Evolutionary conservation across 129 eudicot genomes (phyloP).

Genomic region (Flaveria ramosissima): DNA sequence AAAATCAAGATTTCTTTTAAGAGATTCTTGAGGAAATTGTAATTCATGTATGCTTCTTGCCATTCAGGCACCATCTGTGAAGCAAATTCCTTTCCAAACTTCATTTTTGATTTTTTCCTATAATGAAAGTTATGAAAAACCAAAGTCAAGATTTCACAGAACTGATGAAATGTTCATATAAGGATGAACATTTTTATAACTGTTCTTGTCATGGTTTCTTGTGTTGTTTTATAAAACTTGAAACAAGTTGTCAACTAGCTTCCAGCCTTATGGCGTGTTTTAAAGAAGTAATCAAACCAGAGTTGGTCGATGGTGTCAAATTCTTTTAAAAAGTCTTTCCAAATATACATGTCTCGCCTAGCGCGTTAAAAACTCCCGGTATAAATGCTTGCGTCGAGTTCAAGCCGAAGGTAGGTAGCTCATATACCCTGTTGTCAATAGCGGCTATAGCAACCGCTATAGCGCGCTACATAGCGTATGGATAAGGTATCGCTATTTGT

Average conservation of each 20-base stretch:
- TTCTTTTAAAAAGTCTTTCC: neutral
- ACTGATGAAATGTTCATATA: neutral
- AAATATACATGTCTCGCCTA: neutral
- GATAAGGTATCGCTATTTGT: no score
- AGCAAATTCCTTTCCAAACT: constrained; percentile 20
- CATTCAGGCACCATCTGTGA: constrained; percentile 15
- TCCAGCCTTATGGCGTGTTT: neutral
- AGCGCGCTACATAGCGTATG: no score
- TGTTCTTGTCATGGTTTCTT: neutral
- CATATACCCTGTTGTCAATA: neutral
- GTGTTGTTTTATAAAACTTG: neutral
- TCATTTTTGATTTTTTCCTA: neutral
- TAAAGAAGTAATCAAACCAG: neutral
- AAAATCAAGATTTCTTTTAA: constrained; percentile 7
- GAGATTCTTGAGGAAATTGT: constrained; percentile 15
- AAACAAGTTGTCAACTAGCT: neutral
- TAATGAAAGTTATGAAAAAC: neutral
- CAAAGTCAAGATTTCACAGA: neutral
- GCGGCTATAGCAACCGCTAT: no score
- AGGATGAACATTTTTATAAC: neutral
- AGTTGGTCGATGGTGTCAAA: neutral
- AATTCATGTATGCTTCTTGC: constrained; percentile 17
- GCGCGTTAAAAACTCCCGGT: neutral
- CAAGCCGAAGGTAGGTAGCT: neutral
- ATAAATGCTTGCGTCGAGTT: neutral